Percentiles rank a stretch among this genome's conserved stretches.
Evolutionary conservation across 2,329 filamentous ascomycete genomes (phyloP).

Genomic region (Diaporthe capsici): DNA sequence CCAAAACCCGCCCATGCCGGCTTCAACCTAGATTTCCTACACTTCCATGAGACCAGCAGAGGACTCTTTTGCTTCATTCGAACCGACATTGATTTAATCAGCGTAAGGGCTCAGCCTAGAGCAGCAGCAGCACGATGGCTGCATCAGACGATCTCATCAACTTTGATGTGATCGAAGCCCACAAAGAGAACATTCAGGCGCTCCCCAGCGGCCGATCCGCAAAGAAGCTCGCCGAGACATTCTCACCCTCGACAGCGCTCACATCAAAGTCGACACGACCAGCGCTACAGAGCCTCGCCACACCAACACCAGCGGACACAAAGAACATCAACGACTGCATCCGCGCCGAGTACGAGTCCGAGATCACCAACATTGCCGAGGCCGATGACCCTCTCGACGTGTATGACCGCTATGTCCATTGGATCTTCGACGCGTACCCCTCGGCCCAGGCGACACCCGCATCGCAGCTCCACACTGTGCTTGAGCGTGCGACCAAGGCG

Average conservation of each 20-base stretch:
- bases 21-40: slow-evolving; percentile 21
- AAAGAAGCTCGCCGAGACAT: slow-evolving; percentile 86
- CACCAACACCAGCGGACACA: slow-evolving; percentile 79
- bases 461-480: slow-evolving; percentile 88
- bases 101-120: slow-evolving; percentile 36
- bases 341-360: slow-evolving; percentile 87
- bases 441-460: slow-evolving; percentile 92
- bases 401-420: slow-evolving; percentile 96
- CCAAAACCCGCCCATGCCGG: not conserved
- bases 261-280: slow-evolving; percentile 33
- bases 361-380: slow-evolving; percentile 83
- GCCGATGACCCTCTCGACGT: slow-evolving; percentile 96
- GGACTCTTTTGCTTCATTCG: slow-evolving; percentile 34
- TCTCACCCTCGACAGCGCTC: slow-evolving; percentile 68
- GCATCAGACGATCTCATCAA: slow-evolving; percentile 69
- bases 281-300: slow-evolving; percentile 69
- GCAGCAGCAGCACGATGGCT: slow-evolving; percentile 58
- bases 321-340: slow-evolving; percentile 83
- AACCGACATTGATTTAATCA: slow-evolving; percentile 36
- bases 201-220: slow-evolving; percentile 90
- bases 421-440: slow-evolving; percentile 95
- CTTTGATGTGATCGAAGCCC: slow-evolving; percentile 94
- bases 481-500: slow-evolving; percentile 92
- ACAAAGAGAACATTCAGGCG: slow-evolving; percentile 98
- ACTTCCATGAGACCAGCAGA: slow-evolving; percentile 30